Evolutionary conservation across 768 basidiomycete genomes (phyloP).

Genomic region (Obba rivulosa): DNA sequence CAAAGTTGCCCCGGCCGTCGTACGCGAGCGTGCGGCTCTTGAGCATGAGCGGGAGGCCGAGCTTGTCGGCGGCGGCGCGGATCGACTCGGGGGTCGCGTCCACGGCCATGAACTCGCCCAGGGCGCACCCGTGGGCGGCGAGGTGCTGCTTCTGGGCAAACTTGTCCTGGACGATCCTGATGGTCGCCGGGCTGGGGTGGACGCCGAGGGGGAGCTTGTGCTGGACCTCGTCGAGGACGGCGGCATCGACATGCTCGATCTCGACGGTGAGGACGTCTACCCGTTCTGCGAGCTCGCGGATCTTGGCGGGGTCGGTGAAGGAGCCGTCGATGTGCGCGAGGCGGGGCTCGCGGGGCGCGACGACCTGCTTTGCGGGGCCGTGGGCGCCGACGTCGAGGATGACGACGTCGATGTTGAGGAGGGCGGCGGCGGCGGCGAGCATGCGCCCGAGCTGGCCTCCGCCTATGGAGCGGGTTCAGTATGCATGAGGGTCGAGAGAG

Average conservation of each 20-base stretch:
- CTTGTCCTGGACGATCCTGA: conserved; percentile 80
- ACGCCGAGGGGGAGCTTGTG: conserved; percentile 27
- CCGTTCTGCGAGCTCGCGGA: conserved; percentile 69
- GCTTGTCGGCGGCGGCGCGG: conserved; percentile 40
- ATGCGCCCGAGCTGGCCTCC: conserved; percentile 98
- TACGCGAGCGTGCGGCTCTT: conserved; percentile 95
- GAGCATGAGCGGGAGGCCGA: conserved; percentile 91
- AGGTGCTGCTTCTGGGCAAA: conserved; percentile 63
- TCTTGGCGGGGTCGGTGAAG: conserved; percentile 75
- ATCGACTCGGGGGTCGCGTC: conserved; percentile 50
- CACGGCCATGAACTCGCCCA: conserved; percentile 57
- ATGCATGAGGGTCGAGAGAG: conserved; percentile 1
- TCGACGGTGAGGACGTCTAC: conserved; percentile 92
- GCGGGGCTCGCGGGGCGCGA: conserved; percentile 46
- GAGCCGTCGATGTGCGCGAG: conserved; percentile 79
- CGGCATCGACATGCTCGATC: conserved; percentile 92
- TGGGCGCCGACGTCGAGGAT: conserved; percentile 81
- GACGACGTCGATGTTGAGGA: conserved; percentile 77
- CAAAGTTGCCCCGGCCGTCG: conserved; percentile 92
- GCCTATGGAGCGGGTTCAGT: conserved; percentile 40
- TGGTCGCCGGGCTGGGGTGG: conserved; percentile 78
- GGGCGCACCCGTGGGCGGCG: conserved; percentile 40
- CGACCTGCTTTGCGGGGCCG: conserved; percentile 86
- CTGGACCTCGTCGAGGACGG: conserved; percentile 61
- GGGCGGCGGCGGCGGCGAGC: conserved; percentile 85